These are phyloP conservation scores for Candida smagusa DNA, from an alignment of 1,139 yeast species.

Conservation along the genomic window DNA sequence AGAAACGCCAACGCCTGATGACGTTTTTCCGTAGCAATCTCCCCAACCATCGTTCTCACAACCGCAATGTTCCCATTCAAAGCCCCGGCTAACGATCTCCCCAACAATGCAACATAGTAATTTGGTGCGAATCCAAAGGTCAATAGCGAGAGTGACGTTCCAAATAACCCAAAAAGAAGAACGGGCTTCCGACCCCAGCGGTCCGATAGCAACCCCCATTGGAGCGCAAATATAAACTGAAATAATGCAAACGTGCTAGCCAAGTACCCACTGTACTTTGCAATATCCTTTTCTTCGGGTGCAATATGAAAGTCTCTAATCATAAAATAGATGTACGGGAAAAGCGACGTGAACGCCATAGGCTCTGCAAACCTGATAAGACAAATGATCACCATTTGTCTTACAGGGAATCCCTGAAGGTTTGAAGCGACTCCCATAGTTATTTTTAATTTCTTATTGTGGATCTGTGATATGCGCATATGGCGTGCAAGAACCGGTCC, in stretches of 20 bases:
- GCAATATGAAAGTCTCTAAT: conserved; percentile 36
- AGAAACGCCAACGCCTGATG: conserved; percentile 40
- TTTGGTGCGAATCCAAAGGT: conserved; percentile 34
- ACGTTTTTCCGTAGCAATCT: conserved; percentile 31
- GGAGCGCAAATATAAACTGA: conserved; percentile 36
- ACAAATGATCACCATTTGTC: conserved; percentile 33
- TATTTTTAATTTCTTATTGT: not conserved
- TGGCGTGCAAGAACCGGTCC: not conserved
- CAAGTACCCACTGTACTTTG: conserved; percentile 36
- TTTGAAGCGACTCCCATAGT: conserved; percentile 9
- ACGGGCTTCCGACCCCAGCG: conserved; percentile 33
- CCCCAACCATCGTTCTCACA: conserved; percentile 37
- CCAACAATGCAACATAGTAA: conserved; percentile 31
- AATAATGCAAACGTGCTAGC: conserved; percentile 37
- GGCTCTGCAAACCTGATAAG: conserved; percentile 37
- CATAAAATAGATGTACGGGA: conserved; percentile 40
- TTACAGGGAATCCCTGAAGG: conserved; percentile 31
- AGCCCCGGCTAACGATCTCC: conserved; percentile 32
- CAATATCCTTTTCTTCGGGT: conserved; percentile 31
- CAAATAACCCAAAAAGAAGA: conserved; percentile 28
- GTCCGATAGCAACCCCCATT: conserved; percentile 35
- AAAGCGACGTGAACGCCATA: conserved; percentile 36
- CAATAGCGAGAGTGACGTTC: conserved; percentile 27
- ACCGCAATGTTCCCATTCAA: conserved; percentile 39
- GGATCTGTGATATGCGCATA: not conserved